A percentile compares a stretch with the other conserved stretches of the same genome.
These are phyloP conservation scores for Leccinellum albellum DNA, from an alignment of 768 basidiomycete genomes.

Conservation along the genomic window DNA sequence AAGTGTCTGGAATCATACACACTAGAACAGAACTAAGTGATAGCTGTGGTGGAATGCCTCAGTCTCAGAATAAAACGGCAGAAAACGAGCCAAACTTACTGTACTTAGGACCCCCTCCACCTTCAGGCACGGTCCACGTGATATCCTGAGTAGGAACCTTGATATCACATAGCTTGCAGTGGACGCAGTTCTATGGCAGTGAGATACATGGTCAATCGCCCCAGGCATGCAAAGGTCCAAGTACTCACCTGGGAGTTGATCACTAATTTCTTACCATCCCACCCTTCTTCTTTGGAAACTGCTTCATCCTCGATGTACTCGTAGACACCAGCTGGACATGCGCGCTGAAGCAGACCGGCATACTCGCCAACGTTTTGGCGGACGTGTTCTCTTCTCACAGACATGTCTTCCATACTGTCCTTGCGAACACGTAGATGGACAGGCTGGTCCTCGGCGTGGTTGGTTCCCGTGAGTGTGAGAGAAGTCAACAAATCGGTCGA, in stretches of 20 bases:
- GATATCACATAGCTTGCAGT: constrained; percentile 94
- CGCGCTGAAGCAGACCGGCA: constrained; percentile 82
- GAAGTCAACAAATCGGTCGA: constrained; percentile 93
- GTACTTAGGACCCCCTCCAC: constrained; percentile 95
- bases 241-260: constrained; percentile 89
- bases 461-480: constrained; percentile 86
- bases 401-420: constrained; percentile 37
- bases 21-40: constrained; percentile 13
- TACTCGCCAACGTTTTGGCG: constrained; percentile 70
- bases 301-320: constrained; percentile 84
- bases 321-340: constrained; percentile 95
- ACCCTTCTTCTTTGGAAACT: constrained; percentile 49
- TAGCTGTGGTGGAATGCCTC: background rate
- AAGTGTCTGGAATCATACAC: too few relatives aligned
- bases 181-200: constrained; percentile 70
- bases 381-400: constrained; percentile 62
- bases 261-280: constrained; percentile 82
- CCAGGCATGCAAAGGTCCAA: background rate
- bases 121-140: constrained; percentile 95
- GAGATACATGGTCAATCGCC: background rate
- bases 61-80: background rate
- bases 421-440: constrained; percentile 74
- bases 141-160: constrained; percentile 97
- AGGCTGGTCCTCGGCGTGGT: constrained; percentile 96
- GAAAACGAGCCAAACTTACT: constrained; percentile 42